Conservation (phyloP, 257 asterid genomes). For the Nicotiana sylvestris region DNA sequence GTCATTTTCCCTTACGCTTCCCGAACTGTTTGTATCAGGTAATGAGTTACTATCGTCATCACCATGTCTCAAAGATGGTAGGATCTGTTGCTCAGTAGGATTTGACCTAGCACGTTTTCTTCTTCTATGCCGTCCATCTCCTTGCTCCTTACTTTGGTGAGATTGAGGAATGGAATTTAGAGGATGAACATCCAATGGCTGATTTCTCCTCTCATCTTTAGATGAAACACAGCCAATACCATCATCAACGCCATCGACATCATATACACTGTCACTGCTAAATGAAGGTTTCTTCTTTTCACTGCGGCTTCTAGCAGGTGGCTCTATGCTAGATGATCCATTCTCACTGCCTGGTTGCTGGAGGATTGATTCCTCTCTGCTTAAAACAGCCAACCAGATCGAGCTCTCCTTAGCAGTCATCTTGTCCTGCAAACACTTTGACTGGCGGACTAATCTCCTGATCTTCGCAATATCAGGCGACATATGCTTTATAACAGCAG, state of each 20-base stretch:
- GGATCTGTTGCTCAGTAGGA: constrained; percentile 19
- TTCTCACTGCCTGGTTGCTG: constrained; percentile 60
- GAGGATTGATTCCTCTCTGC: constrained; percentile 59
- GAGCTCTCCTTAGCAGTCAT: constrained; percentile 91
- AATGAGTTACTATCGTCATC: constrained; percentile 26
- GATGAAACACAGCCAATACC: constrained; percentile 61
- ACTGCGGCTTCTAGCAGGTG: constrained; percentile 41
- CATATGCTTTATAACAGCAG: constrained; percentile 82
- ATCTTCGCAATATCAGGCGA: constrained; percentile 78
- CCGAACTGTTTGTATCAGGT: constrained; percentile 31
- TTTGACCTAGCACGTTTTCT: constrained; percentile 31
- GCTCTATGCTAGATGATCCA: constrained; percentile 65
- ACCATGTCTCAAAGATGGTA: constrained; percentile 28
- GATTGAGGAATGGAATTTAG: constrained; percentile 17
- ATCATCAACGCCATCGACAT: constrained; percentile 54
- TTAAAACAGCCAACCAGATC: constrained; percentile 71
- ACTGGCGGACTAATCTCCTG: constrained; percentile 53
- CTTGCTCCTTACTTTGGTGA: constrained; percentile 28
- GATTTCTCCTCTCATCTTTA: constrained; percentile 39
- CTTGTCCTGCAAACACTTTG: constrained; percentile 86
- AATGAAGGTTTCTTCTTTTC: constrained; percentile 45
- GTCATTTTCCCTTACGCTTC: constrained; percentile 21
- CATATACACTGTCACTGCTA: constrained; percentile 76
- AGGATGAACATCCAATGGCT: constrained; percentile 20
- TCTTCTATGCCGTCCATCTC: constrained; percentile 26